Evolutionary conservation across 1,284 basidiomycete species (phyloP).

Genomic region (Ustilago bromivora): DNA sequence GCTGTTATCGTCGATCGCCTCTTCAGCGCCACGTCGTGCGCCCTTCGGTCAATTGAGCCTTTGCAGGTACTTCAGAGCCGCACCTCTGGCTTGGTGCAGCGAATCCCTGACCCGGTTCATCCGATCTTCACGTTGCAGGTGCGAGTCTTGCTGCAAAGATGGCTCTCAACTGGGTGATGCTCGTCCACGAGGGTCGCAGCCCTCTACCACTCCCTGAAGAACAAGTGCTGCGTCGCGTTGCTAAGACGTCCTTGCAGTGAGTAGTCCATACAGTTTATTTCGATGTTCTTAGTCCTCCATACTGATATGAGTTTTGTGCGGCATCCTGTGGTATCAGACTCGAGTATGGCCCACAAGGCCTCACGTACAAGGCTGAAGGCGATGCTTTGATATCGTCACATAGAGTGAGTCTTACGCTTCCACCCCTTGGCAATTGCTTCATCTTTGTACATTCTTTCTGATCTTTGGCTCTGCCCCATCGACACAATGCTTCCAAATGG

Average conservation of each 20-base stretch:
- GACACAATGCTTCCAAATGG: not conserved
- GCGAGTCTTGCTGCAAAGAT: constrained; percentile 19
- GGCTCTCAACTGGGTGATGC: constrained; percentile 64
- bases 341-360: constrained; percentile 22
- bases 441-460: not conserved
- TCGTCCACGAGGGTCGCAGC: constrained; percentile 40
- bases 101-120: too few relatives aligned
- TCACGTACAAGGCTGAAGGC: constrained; percentile 53
- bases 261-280: constrained; percentile 3
- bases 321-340: constrained; percentile 17
- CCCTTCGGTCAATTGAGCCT: too few relatives aligned
- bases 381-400: constrained; percentile 52
- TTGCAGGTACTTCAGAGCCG: too few relatives aligned
- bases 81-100: too few relatives aligned
- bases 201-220: constrained; percentile 59
- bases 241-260: constrained; percentile 45
- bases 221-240: constrained; percentile 36
- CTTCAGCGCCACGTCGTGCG: too few relatives aligned
- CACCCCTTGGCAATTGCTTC: not conserved
- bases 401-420: constrained; percentile 33
- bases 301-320: not conserved
- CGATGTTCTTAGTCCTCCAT: not conserved
- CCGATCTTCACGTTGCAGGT: too few relatives aligned
- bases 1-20: too few relatives aligned
- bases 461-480: not conserved